Evolutionary conservation across 2,329 filamentous ascomycete species (phyloP), one percentile per base, ranked within the genome.

Genomic region (Bipolaris zeicola): DNA sequence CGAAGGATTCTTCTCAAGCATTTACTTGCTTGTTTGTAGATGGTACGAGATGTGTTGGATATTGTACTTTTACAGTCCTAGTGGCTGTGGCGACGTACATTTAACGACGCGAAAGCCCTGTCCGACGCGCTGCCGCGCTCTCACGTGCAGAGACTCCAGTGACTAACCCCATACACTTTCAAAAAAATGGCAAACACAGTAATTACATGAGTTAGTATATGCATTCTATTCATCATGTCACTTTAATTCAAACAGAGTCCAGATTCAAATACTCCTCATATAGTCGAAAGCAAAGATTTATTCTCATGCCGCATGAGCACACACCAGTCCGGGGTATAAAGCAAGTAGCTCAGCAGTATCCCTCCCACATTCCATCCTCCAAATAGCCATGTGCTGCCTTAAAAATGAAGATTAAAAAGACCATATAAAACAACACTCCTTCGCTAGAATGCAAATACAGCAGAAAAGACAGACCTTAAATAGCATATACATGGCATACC

Each of bases 301-400:
- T 36, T 47, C 28, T 42, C 43, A 52, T 47, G 52, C 43, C 37
- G 38, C 39, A 49, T 57, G 38, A 26, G 18, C 44, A 51, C 38
- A 51, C 57, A 61, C 56, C 55, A 33, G 18, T 48, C 56, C 53
- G 57, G 53, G 59, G 59, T 61, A 61, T 61, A 61, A 53, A 55
- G 52, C 52, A 57, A 58, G 45, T 43, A 58, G 48, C 45, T 55
- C 55, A 51, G 36, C 41, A 51, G 31, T 41, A 37, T 44, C 47
- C 39, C 52, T 42, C 47, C 43, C 39, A 22, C 44, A 28, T 42
- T 26, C 33, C 43, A 41, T 20, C 31, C 46, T 28, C 50, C 37
- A 43, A 44, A 28, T 43, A 61, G 36, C 50, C 50, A 44, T 45
- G 41, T 47, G 44, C 36, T 28, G 50, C 43, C 56, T 34, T 51